These are phyloP conservation scores for Agrocybe pediades DNA, from an alignment of 768 basidiomycete genomes.

Conservation along the genomic window DNA sequence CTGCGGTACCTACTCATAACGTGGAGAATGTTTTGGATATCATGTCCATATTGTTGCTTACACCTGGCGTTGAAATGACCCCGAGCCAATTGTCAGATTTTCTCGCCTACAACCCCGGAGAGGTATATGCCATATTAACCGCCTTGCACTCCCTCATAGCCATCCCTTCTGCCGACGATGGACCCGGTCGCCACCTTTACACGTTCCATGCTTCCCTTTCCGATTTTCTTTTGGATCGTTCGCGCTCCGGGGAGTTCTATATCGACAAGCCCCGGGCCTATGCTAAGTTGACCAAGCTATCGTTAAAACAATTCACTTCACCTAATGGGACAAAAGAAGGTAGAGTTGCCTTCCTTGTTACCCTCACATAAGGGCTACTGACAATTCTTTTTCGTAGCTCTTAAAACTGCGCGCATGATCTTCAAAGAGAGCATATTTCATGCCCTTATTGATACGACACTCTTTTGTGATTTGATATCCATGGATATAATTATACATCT, in stretches of 20 bases:
- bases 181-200: neutral
- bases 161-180: neutral
- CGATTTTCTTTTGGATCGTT: conserved; percentile 7
- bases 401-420: neutral
- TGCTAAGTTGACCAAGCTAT: neutral
- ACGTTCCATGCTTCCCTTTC: conserved; percentile 8
- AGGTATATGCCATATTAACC: neutral
- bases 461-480: neutral
- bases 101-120: neutral
- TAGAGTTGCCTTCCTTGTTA: too few species aligned
- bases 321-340: neutral
- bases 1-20: neutral
- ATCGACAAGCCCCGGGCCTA: neutral
- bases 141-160: conserved; percentile 4
- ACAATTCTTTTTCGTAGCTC: neutral
- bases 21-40: neutral
- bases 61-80: neutral
- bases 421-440: neutral
- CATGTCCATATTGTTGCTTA: neutral
- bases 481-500: neutral
- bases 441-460: neutral
- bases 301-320: neutral
- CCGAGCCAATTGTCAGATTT: neutral
- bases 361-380: too few species aligned
- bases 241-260: conserved; percentile 5